A percentile compares a stretch with the other conserved stretches of the same genome.
phyloP scores from a whole-genome alignment of 2,329 filamentous ascomycete species.

The Colletotrichum liriopes region DNA sequence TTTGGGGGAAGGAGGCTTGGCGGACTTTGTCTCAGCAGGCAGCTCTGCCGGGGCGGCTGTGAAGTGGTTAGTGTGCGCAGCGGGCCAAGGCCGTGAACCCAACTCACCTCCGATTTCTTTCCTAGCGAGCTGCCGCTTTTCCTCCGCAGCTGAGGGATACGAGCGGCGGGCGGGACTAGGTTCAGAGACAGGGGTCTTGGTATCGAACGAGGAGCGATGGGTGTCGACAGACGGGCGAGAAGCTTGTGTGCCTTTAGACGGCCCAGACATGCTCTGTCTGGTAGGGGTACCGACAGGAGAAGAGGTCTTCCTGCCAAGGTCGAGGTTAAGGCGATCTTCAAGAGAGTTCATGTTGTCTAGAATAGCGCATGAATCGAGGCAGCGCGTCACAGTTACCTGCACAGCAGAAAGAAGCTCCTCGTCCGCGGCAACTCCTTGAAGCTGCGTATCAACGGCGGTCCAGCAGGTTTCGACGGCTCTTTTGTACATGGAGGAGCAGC shows the following conservation, averaged over 20 bases:
- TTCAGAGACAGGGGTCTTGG: constrained; percentile 27
- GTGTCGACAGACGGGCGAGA: constrained; percentile 55
- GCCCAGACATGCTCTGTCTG: constrained; percentile 27
- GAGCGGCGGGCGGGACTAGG: constrained; percentile 24
- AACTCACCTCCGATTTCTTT: constrained; percentile 13
- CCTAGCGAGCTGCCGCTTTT: constrained; percentile 35
- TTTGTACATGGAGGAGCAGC: constrained; percentile 82
- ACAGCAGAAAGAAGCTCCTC: constrained; percentile 69
- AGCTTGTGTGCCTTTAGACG: constrained; percentile 32
- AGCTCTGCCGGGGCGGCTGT: constrained; percentile 19
- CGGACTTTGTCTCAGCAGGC: constrained; percentile 27
- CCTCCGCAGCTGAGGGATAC: constrained; percentile 36
- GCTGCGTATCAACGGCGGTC: constrained; percentile 77
- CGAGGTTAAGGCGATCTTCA: constrained; percentile 67
- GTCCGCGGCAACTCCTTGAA: constrained; percentile 61
- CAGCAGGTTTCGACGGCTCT: constrained; percentile 82
- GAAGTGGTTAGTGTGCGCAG: background rate
- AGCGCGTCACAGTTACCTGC: constrained; percentile 70
- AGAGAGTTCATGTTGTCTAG: constrained; percentile 72
- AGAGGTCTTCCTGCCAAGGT: constrained; percentile 53
- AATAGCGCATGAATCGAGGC: constrained; percentile 74
- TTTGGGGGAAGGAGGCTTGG: constrained; percentile 53
- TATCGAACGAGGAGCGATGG: constrained; percentile 51
- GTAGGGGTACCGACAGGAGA: constrained; percentile 20
- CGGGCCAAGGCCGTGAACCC: too few species aligned